Evolutionary conservation across 306 rosid genomes (phyloP), one percentile per base, ranked within the genome.

Genomic region (Castanospermum australe): DNA sequence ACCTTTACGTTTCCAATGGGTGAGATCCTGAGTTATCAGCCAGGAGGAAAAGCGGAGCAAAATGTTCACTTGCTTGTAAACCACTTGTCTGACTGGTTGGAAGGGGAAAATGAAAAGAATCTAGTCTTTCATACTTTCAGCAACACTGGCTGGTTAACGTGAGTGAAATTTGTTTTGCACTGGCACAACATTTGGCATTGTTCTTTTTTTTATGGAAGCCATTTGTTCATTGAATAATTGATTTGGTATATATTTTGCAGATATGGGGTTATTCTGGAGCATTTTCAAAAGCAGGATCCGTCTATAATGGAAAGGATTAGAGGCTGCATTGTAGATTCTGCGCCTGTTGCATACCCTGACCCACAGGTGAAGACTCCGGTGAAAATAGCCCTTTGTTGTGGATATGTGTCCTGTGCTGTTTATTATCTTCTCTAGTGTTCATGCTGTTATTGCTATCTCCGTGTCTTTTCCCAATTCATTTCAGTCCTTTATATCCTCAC

Each of bases 91-190:
- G 98, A 80, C 38, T 95, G 99, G 98, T 88, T 95, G 45, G 98
- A 95, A 79, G 99, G 84, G 88, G 99, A 95, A 71, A 76, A 83
- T 50, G 87, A 89, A 41, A 95, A 95, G 91, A 93, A 89, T 90
- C 81, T 95, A 6, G 88, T 93, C 22, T 95, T 95, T 71, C 99
- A 95, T 76, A 91, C 99, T 82, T 95, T 95, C 82, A 95, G 99
- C 87, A 95, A 95, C 88, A 95, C 99, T 35, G 99, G 99, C 72
- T 95, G 99, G 99, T 82, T 95, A 81, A 89, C 94, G 99, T 95
- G 70, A 84, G 99, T 84, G 10, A 13, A 8, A 20, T 61, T 25
- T 71, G 7, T 13, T 73, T 13, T 7, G 6, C 44, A 11, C n/a
- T 25, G 50, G 15, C 47, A 44, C 24, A 6, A 39, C 17, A 2